Evolutionary conservation across 2,329 filamentous ascomycete genomes (phyloP), one percentile per base, ranked within the genome.

Genomic region (Fusarium pilosicola): DNA sequence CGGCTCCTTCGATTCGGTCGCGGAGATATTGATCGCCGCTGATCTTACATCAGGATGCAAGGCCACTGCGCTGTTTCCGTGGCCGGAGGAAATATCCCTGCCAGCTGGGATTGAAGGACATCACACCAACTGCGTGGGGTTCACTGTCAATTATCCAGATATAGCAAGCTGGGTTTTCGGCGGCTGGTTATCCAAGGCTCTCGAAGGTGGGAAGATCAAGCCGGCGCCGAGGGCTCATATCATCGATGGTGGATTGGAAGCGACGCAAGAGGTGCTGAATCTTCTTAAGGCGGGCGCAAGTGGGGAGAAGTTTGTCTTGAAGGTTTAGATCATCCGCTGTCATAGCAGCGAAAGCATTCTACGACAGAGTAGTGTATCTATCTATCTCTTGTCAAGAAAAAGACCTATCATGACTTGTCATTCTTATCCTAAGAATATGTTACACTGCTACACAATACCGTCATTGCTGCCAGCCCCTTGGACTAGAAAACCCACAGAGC

Each of bases 21-120:
- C 3, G 0, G 24, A n/a, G 3, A 22, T 60, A 4, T 6, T 64
- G 3, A 26, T n/a, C 2, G 14, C 14, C 1, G 22, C n/a, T 2
- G 38, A 26, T 4, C 8, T 26, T 3, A 3, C 13, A 5, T 1
- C 22, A 4, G 36, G 6, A 2, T n/a, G 18, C 8, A 62, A 36
- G 2, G n/a, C 22, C 1, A 49, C 20, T 6, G 22, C 44, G 0
- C 15, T 64, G 4, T 3, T 5, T 1, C 56, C 62, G 4, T 64
- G 44, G 11, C 56, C 38, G 1, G 18, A 18, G 15, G 38, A 44
- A 6, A 62, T 11, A 0, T 3, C 4, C 0, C 9, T 49, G 2
- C 44, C 62, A 3, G 22, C 9, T 1, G 24, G 22, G 1, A 15
- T 36, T n/a, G 10, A 10, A 30, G 20, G 14, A 6, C 11, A 42